Evolutionary conservation across 106 monocot species (phyloP).

Genomic region (Gastrodia elata): DNA sequence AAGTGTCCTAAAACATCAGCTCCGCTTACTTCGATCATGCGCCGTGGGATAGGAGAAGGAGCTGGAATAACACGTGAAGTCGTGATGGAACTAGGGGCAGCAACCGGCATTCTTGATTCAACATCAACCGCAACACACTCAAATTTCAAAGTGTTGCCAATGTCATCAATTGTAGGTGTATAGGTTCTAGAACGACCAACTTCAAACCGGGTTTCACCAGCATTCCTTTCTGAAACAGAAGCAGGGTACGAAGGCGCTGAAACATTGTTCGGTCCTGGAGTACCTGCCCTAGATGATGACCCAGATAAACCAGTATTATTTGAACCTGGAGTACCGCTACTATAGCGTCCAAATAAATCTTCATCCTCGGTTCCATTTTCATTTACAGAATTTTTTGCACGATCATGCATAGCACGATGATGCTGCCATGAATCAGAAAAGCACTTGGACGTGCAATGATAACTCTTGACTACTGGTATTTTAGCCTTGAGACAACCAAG

Average conservation of each 20-base stretch:
- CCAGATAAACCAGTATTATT: conserved; percentile 20
- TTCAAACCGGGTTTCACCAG: conserved; percentile 81
- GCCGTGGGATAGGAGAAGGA: conserved; percentile 80
- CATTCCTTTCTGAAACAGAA: conserved; percentile 40
- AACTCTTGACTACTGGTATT: conserved; percentile 73
- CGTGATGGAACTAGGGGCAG: conserved; percentile 44
- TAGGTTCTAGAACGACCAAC: conserved; percentile 74
- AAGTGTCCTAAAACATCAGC: conserved; percentile 44
- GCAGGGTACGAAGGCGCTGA: conserved; percentile 51
- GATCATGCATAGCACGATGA: conserved; percentile 86
- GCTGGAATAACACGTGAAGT: conserved; percentile 95
- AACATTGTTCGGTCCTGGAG: conserved; percentile 51
- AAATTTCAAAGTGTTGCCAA: conserved; percentile 82
- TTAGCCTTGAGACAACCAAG: conserved; percentile 83
- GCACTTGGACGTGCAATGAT: conserved; percentile 86
- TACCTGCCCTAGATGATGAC: conserved; percentile 36
- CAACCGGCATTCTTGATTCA: conserved; percentile 61
- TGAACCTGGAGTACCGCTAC: conserved; percentile 36
- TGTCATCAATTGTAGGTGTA: conserved; percentile 87
- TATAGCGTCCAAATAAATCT: conserved; percentile 69
- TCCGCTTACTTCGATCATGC: conserved; percentile 70
- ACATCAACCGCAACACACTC: conserved; percentile 75
- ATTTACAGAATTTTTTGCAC: conserved; percentile 47
- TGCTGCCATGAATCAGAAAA: conserved; percentile 97
- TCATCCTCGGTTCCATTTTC: conserved; percentile 88